Percentiles rank a stretch among this genome's conserved stretches.
These are phyloP conservation scores for Sarocladium brachiariae DNA, from an alignment of 2,329 filamentous ascomycete genomes.

Conservation along the genomic window DNA sequence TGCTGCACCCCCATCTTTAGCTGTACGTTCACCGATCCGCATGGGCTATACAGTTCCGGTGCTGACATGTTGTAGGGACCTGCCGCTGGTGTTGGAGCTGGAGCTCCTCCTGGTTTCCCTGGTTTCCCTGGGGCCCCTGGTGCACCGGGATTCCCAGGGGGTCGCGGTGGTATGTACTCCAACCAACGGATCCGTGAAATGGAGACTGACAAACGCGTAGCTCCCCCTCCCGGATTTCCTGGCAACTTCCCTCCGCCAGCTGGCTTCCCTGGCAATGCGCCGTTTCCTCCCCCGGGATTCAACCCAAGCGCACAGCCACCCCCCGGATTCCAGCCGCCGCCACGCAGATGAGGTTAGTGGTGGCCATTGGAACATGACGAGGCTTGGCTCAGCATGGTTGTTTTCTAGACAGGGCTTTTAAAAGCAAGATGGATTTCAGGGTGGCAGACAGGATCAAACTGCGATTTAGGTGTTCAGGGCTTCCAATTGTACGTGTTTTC, in stretches of 20 bases:
- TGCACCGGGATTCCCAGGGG: constrained; percentile 31
- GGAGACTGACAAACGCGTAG: constrained; percentile 28
- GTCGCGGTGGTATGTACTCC: constrained; percentile 46
- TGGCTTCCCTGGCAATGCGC: constrained; percentile 30
- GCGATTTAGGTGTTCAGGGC: constrained; percentile 8
- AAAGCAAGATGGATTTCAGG: constrained; percentile 6
- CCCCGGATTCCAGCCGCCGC: constrained; percentile 71
- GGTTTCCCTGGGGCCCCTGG: constrained; percentile 49
- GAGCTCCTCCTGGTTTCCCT: constrained; percentile 47
- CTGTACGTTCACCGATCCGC: constrained; percentile 42
- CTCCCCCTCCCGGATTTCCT: constrained; percentile 43
- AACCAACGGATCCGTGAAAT: constrained; percentile 7
- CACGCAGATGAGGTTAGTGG: constrained; percentile 41
- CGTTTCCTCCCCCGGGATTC: constrained; percentile 45
- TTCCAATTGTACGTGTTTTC: constrained; percentile 10
- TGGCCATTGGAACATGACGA: constrained; percentile 11
- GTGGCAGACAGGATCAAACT: constrained; percentile 5
- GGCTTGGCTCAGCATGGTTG: not conserved
- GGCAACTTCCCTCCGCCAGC: constrained; percentile 32
- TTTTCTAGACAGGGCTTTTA: constrained; percentile 1
- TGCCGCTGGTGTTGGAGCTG: constrained; percentile 78
- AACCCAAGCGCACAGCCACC: constrained; percentile 46
- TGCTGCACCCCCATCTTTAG: constrained; percentile 64
- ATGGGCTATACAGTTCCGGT: not conserved
- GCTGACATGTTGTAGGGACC: constrained; percentile 50